Base-by-base conservation (phyloP, 129 eudicot species). In the Artemisia tridentata region DNA sequence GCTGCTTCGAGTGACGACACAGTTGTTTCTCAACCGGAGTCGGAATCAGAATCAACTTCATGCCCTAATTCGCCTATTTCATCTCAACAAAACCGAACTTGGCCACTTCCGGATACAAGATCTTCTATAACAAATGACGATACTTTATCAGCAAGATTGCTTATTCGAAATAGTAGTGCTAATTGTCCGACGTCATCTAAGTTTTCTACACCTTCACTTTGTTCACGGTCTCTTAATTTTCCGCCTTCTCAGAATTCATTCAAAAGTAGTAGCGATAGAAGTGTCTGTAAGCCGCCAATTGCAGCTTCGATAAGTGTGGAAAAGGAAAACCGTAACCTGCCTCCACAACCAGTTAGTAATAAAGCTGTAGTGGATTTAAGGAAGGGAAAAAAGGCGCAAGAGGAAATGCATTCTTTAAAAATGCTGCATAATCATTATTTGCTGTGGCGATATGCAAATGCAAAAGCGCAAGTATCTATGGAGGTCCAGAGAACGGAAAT, bases 401-500 rank as follows among this genome's bases (percentile, higher is more conserved):
- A 87, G 45, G 87, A 87, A 5, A 75, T 62, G 41, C 90, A 89
- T 78, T 78, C 89, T 19, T 75, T 93, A 13, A 85, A 80, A 76
- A 23, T 93, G 92, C 80, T 93, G 70, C 82, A 82, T 61, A 93
- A 93, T 63, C 88, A 77, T 75, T 68, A 70, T 50, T 34, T 93
- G 77, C 84, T 78, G 65, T 93, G 96, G 96, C 78, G 92, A 27
- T 93, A 49, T 48, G 97, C 92, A 55, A 93, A 93, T 80, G 95
- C 98, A 16, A 93, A 84, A 78, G 95, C 97, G 3, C 81, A 85
- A 71, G 88, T 80, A 3, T 78, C 90, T 8, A 76, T 87, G 76
- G 75, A 34, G n/a, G 49, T 81, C 34, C 96, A 93, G 63, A 85
- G 53, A 57, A 76, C 13, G 45, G 83, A 85, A 76, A 74, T 81